Percentiles rank a stretch among this genome's conserved stretches.
Conservation (phyloP, 2,329 filamentous ascomycete species). For the Lecanicillium sp. region DNA sequence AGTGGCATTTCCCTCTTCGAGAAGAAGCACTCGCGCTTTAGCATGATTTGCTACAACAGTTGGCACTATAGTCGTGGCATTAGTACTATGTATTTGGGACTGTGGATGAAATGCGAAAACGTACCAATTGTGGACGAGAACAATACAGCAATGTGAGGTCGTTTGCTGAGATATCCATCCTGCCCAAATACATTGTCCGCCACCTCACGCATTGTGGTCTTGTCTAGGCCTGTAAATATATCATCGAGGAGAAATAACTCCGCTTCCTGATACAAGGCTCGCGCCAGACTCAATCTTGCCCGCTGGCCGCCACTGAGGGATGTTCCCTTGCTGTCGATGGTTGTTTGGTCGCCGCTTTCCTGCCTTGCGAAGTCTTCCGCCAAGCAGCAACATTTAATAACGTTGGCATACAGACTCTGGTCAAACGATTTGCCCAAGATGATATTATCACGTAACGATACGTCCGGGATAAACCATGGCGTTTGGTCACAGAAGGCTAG, state of each 20-base stretch:
- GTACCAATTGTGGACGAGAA: no score
- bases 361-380: not conserved
- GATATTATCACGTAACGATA: not conserved
- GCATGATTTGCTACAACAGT: no score
- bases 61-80: no score
- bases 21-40: no score
- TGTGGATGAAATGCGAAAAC: no score
- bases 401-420: not conserved
- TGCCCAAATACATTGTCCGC: not conserved
- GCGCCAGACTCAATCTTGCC: not conserved
- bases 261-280: not conserved
- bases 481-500: not conserved
- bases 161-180: not conserved
- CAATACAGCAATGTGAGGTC: no score
- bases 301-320: conserved; percentile 3
- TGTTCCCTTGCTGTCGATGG: not conserved
- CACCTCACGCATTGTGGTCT: not conserved
- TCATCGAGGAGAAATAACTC: conserved; percentile 2
- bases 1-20: no score
- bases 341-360: not conserved
- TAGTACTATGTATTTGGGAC: no score
- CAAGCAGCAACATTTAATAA: conserved; percentile 1
- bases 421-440: not conserved
- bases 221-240: conserved; percentile 1
- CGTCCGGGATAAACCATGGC: not conserved